phyloP scores from a whole-genome alignment of 2,329 filamentous ascomycete genomes.

The Colletotrichum endophyticum region DNA sequence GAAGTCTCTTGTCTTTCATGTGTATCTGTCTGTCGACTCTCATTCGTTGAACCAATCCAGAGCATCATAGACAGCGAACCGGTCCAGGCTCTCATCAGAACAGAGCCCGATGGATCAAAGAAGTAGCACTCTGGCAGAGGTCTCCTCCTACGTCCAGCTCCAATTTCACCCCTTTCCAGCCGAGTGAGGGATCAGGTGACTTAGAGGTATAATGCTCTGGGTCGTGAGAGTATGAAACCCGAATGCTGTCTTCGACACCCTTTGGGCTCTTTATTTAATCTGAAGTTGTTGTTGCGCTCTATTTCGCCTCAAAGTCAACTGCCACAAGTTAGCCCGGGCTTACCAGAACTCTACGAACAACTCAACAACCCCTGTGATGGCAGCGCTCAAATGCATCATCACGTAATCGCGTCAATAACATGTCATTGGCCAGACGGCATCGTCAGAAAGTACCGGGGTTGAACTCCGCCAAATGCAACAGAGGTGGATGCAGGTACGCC shows the following conservation, averaged over 20 bases:
- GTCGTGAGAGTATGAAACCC: not conserved
- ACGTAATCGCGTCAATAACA: conserved; percentile 9
- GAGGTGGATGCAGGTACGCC: not conserved
- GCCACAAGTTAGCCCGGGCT: not conserved
- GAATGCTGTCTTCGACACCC: not conserved
- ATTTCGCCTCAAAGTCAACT: not conserved
- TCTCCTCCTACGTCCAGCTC: not conserved
- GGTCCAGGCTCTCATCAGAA: not conserved
- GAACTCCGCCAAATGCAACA: not conserved
- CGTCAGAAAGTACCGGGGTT: not conserved
- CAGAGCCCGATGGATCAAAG: not conserved
- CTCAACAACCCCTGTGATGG: not conserved
- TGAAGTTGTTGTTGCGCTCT: not conserved
- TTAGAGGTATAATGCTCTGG: not conserved
- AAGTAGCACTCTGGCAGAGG: not conserved
- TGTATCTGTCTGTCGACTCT: not conserved
- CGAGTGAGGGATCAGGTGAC: not conserved
- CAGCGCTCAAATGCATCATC: not conserved
- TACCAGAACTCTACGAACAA: not conserved
- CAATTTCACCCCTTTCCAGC: not conserved
- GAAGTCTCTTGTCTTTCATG: not conserved
- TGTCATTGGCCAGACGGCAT: conserved; percentile 5
- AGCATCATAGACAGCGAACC: not conserved
- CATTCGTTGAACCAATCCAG: not conserved
- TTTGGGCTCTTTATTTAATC: not conserved